phyloP scores from a whole-genome alignment of 257 asterid species.

The Solanum corneliomulleri region DNA sequence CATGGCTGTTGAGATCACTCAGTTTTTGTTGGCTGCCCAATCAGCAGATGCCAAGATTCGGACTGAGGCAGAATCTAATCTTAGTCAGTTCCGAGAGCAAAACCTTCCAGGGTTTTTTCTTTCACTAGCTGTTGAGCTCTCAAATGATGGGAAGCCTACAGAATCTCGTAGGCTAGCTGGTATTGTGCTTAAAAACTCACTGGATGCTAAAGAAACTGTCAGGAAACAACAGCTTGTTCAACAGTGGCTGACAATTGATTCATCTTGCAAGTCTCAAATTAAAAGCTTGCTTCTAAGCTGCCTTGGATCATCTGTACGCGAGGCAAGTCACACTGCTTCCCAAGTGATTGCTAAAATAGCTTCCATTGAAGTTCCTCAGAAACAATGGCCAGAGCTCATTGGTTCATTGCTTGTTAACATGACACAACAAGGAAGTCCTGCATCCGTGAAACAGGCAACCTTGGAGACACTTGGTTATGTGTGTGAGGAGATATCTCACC shows the following conservation, averaged over 20 bases:
- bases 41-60: conserved; percentile 76
- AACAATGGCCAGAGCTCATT: conserved; percentile 85
- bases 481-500: conserved; percentile 78
- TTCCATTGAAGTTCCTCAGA: conserved; percentile 62
- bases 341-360: conserved; percentile 87
- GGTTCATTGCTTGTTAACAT: conserved; percentile 49
- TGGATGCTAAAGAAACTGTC: conserved; percentile 73
- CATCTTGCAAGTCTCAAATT: conserved; percentile 49
- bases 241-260: conserved; percentile 58
- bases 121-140: conserved; percentile 63
- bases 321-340: conserved; percentile 72
- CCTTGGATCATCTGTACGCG: conserved; percentile 52
- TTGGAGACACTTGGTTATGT: conserved; percentile 80
- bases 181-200: conserved; percentile 61
- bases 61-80: conserved; percentile 55
- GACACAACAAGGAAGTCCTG: conserved; percentile 54
- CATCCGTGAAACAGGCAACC: conserved; percentile 65
- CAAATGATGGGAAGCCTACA: conserved; percentile 55
- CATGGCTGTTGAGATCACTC: conserved; percentile 84
- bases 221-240: conserved; percentile 49
- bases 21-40: conserved; percentile 71
- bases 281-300: conserved; percentile 50
- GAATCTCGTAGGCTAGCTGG: conserved; percentile 86
- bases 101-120: conserved; percentile 63
- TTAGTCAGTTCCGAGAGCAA: conserved; percentile 60